Evolutionary conservation across 306 rosid species (phyloP).

Genomic region (Cotoneaster glaucophyllus): DNA sequence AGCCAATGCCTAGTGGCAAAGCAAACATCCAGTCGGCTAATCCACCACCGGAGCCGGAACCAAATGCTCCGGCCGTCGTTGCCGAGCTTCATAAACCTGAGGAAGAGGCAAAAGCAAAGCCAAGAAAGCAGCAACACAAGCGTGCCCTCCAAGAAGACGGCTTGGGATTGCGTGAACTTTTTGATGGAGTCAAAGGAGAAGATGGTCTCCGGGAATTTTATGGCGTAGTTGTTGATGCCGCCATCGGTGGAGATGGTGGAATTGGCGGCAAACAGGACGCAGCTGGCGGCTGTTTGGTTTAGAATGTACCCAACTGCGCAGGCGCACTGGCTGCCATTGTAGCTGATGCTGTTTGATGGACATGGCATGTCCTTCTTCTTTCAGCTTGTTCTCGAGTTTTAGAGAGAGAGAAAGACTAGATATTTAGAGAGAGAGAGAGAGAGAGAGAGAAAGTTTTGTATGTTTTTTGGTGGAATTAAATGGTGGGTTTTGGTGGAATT

Average conservation of each 20-base stretch:
- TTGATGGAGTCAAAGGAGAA: slow-evolving; percentile 62
- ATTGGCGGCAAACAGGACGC: slow-evolving; percentile 40
- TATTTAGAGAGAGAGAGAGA: neutral
- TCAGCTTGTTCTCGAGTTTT: neutral
- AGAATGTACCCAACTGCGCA: slow-evolving; percentile 67
- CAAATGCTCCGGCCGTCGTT: slow-evolving; percentile 62
- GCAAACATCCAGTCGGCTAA: slow-evolving; percentile 82
- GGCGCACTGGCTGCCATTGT: slow-evolving; percentile 61
- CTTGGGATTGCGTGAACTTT: slow-evolving; percentile 94
- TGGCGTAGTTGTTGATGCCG: slow-evolving; percentile 44
- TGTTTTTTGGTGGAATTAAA: too few relatives aligned
- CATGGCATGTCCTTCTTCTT: slow-evolving; percentile 43
- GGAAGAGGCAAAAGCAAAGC: slow-evolving; percentile 56
- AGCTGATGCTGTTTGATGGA: slow-evolving; percentile 54
- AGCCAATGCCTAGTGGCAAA: slow-evolving; percentile 93
- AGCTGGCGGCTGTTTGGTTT: slow-evolving; percentile 21
- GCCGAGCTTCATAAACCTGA: slow-evolving; percentile 58
- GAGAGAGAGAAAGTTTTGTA: too few relatives aligned
- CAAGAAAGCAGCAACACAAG: slow-evolving; percentile 67
- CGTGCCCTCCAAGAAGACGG: slow-evolving; percentile 89
- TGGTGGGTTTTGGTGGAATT: too few relatives aligned
- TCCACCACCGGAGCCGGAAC: slow-evolving; percentile 81
- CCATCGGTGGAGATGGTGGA: slow-evolving; percentile 38
- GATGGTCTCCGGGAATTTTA: slow-evolving; percentile 52
- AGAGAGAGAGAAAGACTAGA: neutral